Conservation (phyloP, 1,284 basidiomycete species). For the Wallemia hederae region DNA sequence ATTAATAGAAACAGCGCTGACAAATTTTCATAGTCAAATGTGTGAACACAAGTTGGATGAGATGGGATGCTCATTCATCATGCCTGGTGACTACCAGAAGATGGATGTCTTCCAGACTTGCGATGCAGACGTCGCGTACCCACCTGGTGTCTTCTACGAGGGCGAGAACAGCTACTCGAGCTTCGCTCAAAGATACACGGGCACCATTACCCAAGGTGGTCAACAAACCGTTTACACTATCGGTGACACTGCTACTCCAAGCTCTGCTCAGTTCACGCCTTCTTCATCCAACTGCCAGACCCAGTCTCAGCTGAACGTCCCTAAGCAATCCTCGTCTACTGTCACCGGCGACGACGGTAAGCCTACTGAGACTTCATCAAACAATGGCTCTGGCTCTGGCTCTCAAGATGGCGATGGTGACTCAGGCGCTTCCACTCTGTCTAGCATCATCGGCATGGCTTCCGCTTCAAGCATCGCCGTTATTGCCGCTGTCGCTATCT, state of each 20-base stretch:
- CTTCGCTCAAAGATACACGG: conserved; percentile 1
- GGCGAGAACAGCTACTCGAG: neutral
- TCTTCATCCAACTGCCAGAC: neutral
- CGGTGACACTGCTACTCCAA: neutral
- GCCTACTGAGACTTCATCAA: neutral
- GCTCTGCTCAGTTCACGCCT: neutral
- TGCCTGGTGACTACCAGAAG: neutral
- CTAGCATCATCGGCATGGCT: neutral
- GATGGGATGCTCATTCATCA: neutral
- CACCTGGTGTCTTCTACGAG: neutral
- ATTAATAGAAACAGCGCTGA: neutral
- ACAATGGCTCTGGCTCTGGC: neutral
- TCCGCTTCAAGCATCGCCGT: neutral
- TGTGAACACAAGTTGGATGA: conserved; percentile 4
- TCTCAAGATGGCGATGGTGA: neutral
- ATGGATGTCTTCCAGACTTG: neutral
- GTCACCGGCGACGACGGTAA: neutral
- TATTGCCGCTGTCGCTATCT: neutral
- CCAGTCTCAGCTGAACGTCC: neutral
- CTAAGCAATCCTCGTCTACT: neutral
- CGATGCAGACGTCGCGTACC: neutral
- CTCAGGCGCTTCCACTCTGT: neutral
- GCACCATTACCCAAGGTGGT: neutral
- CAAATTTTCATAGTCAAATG: neutral
- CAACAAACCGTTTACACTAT: neutral